Evolutionary conservation across 2,329 filamentous ascomycete genomes (phyloP).

Genomic region (Fusarium sp.): DNA sequence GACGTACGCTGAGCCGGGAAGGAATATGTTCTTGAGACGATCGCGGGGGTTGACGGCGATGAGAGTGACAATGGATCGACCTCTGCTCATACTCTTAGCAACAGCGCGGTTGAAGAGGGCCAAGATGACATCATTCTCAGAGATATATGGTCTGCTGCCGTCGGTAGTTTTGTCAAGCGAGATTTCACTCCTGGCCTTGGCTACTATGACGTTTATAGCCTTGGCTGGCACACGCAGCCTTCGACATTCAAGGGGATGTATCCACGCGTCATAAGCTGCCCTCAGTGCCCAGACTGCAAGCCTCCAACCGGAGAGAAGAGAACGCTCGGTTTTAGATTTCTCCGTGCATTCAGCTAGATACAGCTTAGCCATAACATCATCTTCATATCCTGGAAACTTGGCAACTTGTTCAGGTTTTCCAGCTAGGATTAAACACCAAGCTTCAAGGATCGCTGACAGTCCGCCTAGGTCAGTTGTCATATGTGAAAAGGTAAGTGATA

Average conservation of each 20-base stretch:
- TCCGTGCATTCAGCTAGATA: background rate
- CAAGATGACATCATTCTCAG: background rate
- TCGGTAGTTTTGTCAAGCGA: background rate
- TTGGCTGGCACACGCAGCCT: background rate
- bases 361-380: background rate
- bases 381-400: background rate
- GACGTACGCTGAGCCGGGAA: background rate
- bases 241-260: background rate
- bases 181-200: background rate
- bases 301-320: background rate
- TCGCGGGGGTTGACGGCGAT: background rate
- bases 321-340: fast-evolving
- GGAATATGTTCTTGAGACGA: background rate
- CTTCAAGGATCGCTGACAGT: background rate
- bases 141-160: background rate
- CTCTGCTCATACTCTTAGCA: background rate
- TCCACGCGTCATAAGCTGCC: background rate
- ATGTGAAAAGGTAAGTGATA: background rate
- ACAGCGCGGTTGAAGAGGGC: background rate
- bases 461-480: background rate
- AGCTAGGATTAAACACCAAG: background rate
- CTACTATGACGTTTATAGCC: background rate
- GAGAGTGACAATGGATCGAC: background rate
- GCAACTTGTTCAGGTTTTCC: background rate
- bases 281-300: background rate